A percentile compares a stretch with the other conserved stretches of the same genome.
Evolutionary conservation across 2,329 filamentous ascomycete genomes (phyloP).

Genomic region (Gnomoniopsis sp.): DNA sequence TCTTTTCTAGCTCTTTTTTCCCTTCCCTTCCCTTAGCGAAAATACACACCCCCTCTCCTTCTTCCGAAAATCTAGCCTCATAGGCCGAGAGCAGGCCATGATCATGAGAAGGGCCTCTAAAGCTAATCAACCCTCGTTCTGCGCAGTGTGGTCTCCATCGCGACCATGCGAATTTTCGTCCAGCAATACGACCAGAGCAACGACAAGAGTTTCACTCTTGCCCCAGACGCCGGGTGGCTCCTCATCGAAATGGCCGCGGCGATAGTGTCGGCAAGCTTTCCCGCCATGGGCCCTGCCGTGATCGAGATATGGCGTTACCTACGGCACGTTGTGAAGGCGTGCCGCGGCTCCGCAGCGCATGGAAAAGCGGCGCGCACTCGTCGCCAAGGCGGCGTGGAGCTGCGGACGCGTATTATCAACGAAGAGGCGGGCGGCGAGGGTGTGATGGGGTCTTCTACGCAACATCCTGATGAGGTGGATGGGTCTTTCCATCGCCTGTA

Average conservation of each 20-base stretch:
- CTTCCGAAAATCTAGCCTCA: background rate
- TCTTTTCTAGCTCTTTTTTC: background rate
- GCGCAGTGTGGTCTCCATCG: background rate
- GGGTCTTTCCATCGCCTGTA: background rate
- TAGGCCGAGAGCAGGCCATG: background rate
- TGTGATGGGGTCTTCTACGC: background rate
- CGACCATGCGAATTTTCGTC: background rate
- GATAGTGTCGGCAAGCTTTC: background rate
- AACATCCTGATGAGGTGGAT: background rate
- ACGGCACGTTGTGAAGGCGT: background rate
- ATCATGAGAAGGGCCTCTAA: background rate
- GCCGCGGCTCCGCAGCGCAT: background rate
- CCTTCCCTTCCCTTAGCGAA: no score
- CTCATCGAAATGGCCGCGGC: background rate
- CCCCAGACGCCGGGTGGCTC: background rate
- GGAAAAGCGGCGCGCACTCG: background rate
- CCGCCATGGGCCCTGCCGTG: background rate
- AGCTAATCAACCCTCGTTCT: background rate
- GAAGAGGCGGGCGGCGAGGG: background rate
- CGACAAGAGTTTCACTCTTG: background rate
- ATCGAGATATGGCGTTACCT: background rate
- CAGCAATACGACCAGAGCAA: background rate
- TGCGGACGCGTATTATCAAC: background rate
- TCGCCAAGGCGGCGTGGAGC: background rate
- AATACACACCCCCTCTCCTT: no score